These are phyloP conservation scores for Acanthamoeba sp. DNA, from an alignment of 208 protist genomes.

Conservation along the genomic window DNA sequence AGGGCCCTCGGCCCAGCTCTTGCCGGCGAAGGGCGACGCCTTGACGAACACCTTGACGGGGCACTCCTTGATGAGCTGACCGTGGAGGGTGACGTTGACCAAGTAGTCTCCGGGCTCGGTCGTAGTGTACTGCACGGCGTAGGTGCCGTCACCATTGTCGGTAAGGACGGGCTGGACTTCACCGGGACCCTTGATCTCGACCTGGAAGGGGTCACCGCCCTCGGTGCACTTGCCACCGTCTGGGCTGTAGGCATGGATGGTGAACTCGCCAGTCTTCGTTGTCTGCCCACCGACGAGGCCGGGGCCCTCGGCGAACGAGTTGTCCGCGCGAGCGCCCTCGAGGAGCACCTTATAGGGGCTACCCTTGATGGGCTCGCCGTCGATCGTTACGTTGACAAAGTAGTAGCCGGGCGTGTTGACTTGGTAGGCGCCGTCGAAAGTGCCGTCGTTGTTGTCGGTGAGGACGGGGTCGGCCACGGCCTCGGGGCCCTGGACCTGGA, in stretches of 20 bases:
- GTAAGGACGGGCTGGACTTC: conserved; percentile 71
- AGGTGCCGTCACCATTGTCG: conserved; percentile 87
- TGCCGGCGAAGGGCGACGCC: conserved; percentile 71
- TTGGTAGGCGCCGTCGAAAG: conserved; percentile 80
- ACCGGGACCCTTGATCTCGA: conserved; percentile 75
- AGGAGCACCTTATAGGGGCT: conserved; percentile 80
- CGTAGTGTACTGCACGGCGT: conserved; percentile 82
- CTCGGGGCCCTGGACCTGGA: conserved; percentile 65
- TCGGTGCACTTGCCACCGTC: conserved; percentile 50
- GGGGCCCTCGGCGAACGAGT: conserved; percentile 78
- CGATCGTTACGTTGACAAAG: conserved; percentile 78
- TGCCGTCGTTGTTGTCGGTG: conserved; percentile 84
- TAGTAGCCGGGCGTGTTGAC: conserved; percentile 76
- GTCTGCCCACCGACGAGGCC: conserved; percentile 82
- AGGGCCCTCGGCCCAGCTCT: conserved; percentile 70
- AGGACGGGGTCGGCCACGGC: conserved; percentile 75
- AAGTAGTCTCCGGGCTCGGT: conserved; percentile 63
- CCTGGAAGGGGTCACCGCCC: conserved; percentile 83
- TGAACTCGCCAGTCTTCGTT: conserved; percentile 78
- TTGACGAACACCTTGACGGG: conserved; percentile 79
- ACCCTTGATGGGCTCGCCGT: conserved; percentile 78
- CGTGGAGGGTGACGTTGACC: conserved; percentile 80
- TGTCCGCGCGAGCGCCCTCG: conserved; percentile 72
- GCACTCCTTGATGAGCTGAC: conserved; percentile 75
- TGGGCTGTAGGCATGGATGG: conserved; percentile 76